These are phyloP conservation scores for Fusarium nurragi DNA, from an alignment of 2,329 filamentous ascomycete genomes.

Conservation along the genomic window DNA sequence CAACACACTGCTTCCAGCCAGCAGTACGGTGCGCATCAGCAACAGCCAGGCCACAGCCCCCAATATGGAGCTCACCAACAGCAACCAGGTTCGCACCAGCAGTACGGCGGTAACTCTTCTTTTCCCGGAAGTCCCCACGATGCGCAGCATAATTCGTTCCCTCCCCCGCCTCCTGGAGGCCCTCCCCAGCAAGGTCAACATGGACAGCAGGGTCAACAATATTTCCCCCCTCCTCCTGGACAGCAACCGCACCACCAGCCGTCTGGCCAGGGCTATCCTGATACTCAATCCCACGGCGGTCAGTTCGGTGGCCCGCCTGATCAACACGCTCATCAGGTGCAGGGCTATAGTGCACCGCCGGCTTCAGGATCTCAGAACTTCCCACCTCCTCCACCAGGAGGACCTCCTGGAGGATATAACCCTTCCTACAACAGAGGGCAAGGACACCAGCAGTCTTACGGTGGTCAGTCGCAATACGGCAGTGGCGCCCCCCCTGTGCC, in stretches of 20 bases:
- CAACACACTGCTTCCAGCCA: conserved; percentile 28
- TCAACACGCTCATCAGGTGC: conserved; percentile 39
- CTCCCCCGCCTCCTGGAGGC: conserved; percentile 38
- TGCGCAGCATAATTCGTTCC: conserved; percentile 41
- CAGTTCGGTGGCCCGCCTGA: conserved; percentile 36
- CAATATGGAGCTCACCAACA: conserved; percentile 28
- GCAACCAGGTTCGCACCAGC: conserved; percentile 33
- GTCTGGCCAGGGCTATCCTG: conserved; percentile 37
- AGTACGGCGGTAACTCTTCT: conserved; percentile 31
- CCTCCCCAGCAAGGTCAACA: conserved; percentile 35
- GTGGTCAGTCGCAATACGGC: conserved; percentile 43
- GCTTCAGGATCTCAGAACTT: conserved; percentile 34
- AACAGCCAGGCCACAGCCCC: conserved; percentile 18
- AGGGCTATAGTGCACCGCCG: conserved; percentile 37
- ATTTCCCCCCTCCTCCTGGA: conserved; percentile 37
- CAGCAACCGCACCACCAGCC: conserved; percentile 37
- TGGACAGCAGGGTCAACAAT: conserved; percentile 30
- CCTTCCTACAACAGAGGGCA: conserved; percentile 43
- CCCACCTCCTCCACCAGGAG: conserved; percentile 39
- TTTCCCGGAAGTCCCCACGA: conserved; percentile 38
- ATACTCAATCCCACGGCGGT: conserved; percentile 31
- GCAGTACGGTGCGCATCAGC: conserved; percentile 37
- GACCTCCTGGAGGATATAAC: conserved; percentile 43
- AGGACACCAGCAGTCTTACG: conserved; percentile 46
- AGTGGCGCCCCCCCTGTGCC: conserved; percentile 43